Evolutionary conservation across 257 asterid genomes (phyloP).

Genomic region (Sherardia arvensis): DNA sequence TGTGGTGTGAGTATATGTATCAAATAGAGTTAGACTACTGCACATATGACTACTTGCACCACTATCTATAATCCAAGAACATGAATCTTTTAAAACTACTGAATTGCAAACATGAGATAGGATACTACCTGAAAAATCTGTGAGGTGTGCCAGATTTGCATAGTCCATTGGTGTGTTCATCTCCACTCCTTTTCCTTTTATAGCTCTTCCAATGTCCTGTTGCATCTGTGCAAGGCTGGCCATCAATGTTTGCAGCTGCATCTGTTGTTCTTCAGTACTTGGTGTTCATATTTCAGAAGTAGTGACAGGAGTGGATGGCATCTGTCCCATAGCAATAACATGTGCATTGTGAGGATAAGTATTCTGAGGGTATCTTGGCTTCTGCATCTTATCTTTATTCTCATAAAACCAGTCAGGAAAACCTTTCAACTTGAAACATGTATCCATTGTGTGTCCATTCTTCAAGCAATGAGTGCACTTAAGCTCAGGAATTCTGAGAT

Average conservation of each 20-base stretch:
- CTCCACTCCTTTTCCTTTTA: background rate
- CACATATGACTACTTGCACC: background rate
- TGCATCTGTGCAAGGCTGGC: background rate
- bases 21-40: background rate
- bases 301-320: too few species aligned
- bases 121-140: background rate
- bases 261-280: background rate
- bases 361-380: background rate
- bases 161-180: background rate
- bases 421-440: background rate
- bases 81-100: too few species aligned
- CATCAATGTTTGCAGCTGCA: background rate
- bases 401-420: background rate
- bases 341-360: too few species aligned
- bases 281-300: too few species aligned
- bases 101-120: too few species aligned
- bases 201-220: background rate
- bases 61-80: too few species aligned
- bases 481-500: background rate
- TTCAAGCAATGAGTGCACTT: background rate
- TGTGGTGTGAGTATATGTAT: background rate
- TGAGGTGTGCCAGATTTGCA: background rate
- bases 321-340: too few species aligned
- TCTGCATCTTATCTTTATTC: background rate
- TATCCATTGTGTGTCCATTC: background rate